Evolutionary conservation across 1,284 basidiomycete species (phyloP), one percentile per base, ranked within the genome.

Genomic region (Tremellales sp.): DNA sequence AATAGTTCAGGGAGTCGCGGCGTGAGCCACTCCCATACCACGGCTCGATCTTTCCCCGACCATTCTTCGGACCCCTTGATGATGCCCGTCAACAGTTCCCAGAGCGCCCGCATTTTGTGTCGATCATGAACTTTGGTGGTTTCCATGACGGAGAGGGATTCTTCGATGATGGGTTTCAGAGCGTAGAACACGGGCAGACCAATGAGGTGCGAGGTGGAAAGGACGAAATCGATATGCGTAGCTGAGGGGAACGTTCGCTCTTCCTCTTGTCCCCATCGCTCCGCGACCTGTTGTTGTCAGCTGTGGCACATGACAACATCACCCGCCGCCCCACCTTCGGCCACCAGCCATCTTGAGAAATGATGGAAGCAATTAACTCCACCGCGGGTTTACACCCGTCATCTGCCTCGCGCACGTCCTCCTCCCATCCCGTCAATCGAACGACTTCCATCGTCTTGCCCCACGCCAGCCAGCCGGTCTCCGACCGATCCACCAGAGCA

Each of bases 101-200:
- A 88, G 6, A 86, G 85, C 19, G 90, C 90, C 26, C 93, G 81
- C 65, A 94, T 92, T 72, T 90, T 88, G 76, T 90, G 94, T 48
- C 90, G 86, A 66, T 97, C 88, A 27, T 66, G 66, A 8, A 66
- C 60, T 53, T 66, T 70, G 37, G 56, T 71, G 40, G 33, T 31
- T 12, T 64, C 70, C 56, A 68, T 69, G 29, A 71, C 71, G 5
- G 57, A 43, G 19, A 73, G 51, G 35, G 66, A 63, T 21, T 43
- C 54, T 14, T 68, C 64, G 25, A 73, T 48, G 38, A 73, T 63
- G 0, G 64, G 65, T 26, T 48, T 54, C 42, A 69, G 51, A 21
- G 57, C 52, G 25, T 66, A 56, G 27, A 72, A 62, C 3, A 68
- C 48, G 3, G 50, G 43, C 4, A 52, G 39, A 14, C 64, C 63